A percentile compares a stretch with the other conserved stretches of the same genome.
Evolutionary conservation across 345 rosid genomes (phyloP).

Genomic region (Acer campestre): DNA sequence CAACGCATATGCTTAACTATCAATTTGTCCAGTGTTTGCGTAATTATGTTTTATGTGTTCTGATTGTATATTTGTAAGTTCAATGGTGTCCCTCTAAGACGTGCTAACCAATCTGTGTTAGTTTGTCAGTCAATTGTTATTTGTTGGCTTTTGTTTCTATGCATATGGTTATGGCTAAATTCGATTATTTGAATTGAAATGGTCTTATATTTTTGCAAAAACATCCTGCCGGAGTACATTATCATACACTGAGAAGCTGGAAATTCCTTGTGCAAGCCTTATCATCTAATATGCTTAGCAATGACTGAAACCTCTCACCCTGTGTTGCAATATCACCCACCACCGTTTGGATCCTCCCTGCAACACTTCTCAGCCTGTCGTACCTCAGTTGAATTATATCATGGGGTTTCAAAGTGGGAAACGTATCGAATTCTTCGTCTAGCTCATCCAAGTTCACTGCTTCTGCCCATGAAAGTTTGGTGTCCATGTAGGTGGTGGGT

Average conservation of each 20-base stretch:
- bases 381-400: slow-evolving; percentile 72
- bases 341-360: slow-evolving; percentile 79
- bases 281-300: slow-evolving; percentile 26
- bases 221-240: not conserved
- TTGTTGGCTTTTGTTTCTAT: not conserved
- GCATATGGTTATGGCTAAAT: not conserved
- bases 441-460: slow-evolving; percentile 71
- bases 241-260: not conserved
- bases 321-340: slow-evolving; percentile 83
- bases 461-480: slow-evolving; percentile 81
- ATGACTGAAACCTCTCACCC: slow-evolving; percentile 79
- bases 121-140: not conserved
- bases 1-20: not conserved
- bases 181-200: not conserved
- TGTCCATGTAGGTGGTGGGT: slow-evolving; percentile 82
- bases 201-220: no score
- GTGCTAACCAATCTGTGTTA: slow-evolving; percentile 49
- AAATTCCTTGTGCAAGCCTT: not conserved
- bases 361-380: slow-evolving; percentile 73
- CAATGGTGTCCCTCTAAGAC: slow-evolving; percentile 72
- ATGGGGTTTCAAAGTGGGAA: slow-evolving; percentile 60
- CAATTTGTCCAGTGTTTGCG: not conserved
- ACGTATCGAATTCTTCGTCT: slow-evolving; percentile 81
- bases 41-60: not conserved
- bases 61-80: slow-evolving; percentile 32